Evolutionary conservation across 2,329 filamentous ascomycete genomes (phyloP).

Genomic region (Cytospora piceae): DNA sequence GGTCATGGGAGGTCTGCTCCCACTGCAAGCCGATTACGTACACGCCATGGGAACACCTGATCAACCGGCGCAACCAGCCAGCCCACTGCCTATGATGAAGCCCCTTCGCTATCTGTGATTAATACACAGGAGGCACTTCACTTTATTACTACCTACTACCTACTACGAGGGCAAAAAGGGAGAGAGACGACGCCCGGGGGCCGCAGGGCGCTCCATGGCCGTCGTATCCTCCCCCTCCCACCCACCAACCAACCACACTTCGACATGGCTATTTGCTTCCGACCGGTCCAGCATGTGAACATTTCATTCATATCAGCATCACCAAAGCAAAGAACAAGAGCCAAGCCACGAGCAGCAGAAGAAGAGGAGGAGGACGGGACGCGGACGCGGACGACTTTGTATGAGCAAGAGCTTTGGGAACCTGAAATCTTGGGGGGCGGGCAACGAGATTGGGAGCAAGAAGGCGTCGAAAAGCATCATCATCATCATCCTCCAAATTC

Average conservation of each 20-base stretch:
- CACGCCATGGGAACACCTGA: conserved; percentile 43
- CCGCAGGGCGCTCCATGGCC: background rate
- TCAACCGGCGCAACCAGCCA: conserved; percentile 41
- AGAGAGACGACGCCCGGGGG: background rate
- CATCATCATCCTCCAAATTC: too few species aligned
- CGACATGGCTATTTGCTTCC: background rate
- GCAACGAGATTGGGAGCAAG: too few species aligned
- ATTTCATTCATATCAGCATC: background rate
- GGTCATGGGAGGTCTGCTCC: conserved; percentile 50
- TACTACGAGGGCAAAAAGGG: background rate
- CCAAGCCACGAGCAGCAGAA: background rate
- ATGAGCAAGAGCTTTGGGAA: background rate
- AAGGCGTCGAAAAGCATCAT: background rate
- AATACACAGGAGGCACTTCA: background rate
- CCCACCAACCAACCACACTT: background rate
- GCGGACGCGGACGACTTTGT: background rate
- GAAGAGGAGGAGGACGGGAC: background rate
- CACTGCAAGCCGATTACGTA: conserved; percentile 44
- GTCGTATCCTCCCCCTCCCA: background rate
- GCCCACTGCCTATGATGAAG: conserved; percentile 30
- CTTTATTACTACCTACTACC: background rate
- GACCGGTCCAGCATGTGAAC: background rate
- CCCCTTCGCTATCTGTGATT: conserved; percentile 8
- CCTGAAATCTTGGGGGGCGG: background rate
- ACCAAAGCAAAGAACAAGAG: background rate